Conservation (phyloP, 305 asterid species). For the Ajuga reptans region DNA sequence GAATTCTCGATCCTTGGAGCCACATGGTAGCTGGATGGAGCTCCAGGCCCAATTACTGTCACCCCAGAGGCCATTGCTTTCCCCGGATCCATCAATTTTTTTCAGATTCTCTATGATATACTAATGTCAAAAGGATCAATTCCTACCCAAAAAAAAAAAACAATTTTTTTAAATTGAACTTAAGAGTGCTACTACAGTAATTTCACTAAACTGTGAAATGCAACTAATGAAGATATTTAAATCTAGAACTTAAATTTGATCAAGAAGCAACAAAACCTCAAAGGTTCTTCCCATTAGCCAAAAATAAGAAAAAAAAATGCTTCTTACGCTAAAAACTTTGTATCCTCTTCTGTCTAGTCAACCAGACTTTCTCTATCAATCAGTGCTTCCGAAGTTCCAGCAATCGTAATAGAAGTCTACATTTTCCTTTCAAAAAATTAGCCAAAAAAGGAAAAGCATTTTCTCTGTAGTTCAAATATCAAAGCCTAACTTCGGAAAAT, state of each 20-base stretch:
- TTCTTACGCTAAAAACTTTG: not conserved
- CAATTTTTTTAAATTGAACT: not conserved
- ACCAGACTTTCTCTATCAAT: no score
- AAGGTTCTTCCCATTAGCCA: not conserved
- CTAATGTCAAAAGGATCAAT: constrained; percentile 10
- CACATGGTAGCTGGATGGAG: constrained; percentile 52
- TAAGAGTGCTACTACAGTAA: not conserved
- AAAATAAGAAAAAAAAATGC: no score
- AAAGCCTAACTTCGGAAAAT: not conserved
- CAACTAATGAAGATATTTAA: not conserved
- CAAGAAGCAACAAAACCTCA: constrained; percentile 4
- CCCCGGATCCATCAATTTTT: constrained; percentile 50
- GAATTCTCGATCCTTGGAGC: constrained; percentile 44
- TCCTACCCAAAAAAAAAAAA: constrained; percentile 6
- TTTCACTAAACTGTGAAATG: not conserved
- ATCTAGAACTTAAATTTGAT: not conserved
- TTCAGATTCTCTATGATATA: constrained; percentile 14
- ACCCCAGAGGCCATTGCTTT: constrained; percentile 47
- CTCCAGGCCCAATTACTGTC: constrained; percentile 44
- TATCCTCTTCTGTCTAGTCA: no score
- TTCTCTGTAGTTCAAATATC: not conserved
- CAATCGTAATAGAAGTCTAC: no score
- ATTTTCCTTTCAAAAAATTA: not conserved
- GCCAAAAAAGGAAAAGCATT: constrained; percentile 5
- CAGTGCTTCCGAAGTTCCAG: no score